Conservation (phyloP, 2,329 filamentous ascomycete species). For the Aspergillus fischeri region DNA sequence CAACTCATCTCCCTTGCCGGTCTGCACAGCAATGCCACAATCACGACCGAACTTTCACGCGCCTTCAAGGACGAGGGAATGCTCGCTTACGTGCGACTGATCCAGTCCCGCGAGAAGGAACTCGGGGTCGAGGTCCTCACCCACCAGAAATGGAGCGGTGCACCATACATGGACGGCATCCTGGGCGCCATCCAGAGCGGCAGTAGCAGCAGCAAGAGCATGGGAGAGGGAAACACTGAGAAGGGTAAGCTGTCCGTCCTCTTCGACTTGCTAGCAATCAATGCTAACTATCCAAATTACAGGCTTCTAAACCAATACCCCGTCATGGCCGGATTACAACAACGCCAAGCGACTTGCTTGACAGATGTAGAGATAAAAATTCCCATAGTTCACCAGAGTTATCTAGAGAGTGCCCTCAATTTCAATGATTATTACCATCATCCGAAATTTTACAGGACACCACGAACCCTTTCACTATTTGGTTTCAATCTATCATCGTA, state of each 20-base stretch:
- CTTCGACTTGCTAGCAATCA: background rate
- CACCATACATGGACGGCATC: conserved; percentile 79
- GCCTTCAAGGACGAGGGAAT: conserved; percentile 89
- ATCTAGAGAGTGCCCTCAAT: background rate
- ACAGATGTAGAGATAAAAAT: background rate
- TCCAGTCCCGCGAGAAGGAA: conserved; percentile 88
- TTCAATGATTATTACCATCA: background rate
- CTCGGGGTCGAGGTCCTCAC: conserved; percentile 87
- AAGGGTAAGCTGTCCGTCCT: conserved; percentile 28
- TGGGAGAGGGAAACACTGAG: conserved; percentile 94
- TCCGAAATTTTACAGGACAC: background rate
- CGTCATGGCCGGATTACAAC: background rate
- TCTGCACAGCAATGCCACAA: conserved; percentile 60
- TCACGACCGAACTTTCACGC: conserved; percentile 69
- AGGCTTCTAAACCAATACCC: background rate
- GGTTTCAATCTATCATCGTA: background rate
- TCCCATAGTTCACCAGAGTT: background rate
- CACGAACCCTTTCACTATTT: background rate
- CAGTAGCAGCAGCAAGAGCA: conserved; percentile 82
- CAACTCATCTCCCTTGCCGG: conserved; percentile 63
- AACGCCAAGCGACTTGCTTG: background rate
- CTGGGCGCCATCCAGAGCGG: conserved; percentile 87
- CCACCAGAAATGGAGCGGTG: conserved; percentile 77
- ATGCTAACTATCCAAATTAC: background rate
- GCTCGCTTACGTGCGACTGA: conserved; percentile 92